Conservation (phyloP, 2,329 filamentous ascomycete species). For the Aspergillus bombycis region DNA sequence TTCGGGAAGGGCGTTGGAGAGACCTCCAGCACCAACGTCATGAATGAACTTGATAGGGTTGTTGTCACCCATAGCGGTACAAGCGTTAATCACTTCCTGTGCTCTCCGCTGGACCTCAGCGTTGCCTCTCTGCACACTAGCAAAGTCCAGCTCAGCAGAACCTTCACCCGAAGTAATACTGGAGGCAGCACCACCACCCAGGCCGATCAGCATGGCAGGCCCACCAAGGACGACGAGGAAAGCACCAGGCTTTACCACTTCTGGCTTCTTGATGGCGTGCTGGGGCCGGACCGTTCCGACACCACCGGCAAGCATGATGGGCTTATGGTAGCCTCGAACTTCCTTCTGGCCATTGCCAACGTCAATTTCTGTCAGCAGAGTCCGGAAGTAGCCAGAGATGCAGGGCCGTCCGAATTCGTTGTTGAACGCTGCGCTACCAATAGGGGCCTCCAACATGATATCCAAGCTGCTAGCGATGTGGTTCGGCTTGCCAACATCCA, state of each 20-base stretch:
- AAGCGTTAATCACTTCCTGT: conserved; percentile 97
- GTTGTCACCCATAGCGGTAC: conserved; percentile 76
- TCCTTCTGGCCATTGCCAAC: conserved; percentile 66
- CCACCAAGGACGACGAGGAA: conserved; percentile 92
- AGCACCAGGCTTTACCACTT: conserved; percentile 80
- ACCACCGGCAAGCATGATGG: conserved; percentile 97
- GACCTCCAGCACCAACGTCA: conserved; percentile 91
- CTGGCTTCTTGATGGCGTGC: conserved; percentile 82
- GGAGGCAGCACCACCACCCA: conserved; percentile 93
- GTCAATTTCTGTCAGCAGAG: conserved; percentile 72
- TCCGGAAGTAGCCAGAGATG: conserved; percentile 88
- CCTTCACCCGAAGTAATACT: conserved; percentile 86
- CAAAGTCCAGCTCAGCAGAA: conserved; percentile 91
- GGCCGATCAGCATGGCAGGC: conserved; percentile 95
- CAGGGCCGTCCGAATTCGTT: conserved; percentile 95
- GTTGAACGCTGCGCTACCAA: conserved; percentile 93
- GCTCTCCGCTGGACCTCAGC: conserved; percentile 94
- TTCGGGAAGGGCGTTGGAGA: conserved; percentile 83
- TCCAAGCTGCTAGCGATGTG: conserved; percentile 94
- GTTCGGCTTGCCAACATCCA: conserved; percentile 82
- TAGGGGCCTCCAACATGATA: conserved; percentile 96
- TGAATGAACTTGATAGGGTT: conserved; percentile 97
- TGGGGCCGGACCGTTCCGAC: conserved; percentile 89
- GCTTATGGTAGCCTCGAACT: conserved; percentile 92
- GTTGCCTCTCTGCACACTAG: conserved; percentile 95